Base-by-base conservation (phyloP, 176 grass and related monocot species). In the Musa troglodytarum region DNA sequence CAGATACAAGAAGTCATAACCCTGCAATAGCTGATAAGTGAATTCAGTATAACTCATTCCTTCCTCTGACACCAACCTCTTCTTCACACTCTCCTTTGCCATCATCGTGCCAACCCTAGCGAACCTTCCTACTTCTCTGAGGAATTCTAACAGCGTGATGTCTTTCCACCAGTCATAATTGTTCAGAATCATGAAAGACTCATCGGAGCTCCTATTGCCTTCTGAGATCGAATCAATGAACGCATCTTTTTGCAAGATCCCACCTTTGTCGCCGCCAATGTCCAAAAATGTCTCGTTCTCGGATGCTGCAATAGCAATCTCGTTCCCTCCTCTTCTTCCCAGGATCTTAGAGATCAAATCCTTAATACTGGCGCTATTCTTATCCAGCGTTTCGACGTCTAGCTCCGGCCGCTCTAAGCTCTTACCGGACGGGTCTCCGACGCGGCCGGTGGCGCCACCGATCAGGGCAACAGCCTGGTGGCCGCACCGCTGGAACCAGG, bases 141-240 rank as follows among this genome's bases (percentile, higher is more conserved):
- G 91, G 73, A 94, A 99, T 84, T 94, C 84, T 58, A 99, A 80
- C 78, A 99, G 78, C 2, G 84, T 94, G 56, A 94, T 83, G 72
- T 86, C 85, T 85, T 94, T 94, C 95, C 90, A 99, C 90, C 95
- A 99, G 74, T 99, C 88, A 43, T 94, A 94, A 75, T 99, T 94
- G 54, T 99, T 90, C 65, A 99, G 76, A 82, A 99, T 94, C 14
- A 84, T 13, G 21, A 94, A 87, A 7, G 88, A 89, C 77, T 86
- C 95, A 74, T 81, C 77, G 26, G 23, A 28, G 61, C 17, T 49
- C 49, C 52, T 65, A 19, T 59, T 49, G 29, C 10, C 21, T 77
- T 64, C 14, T 74, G 52, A 34, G 22, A 67, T 56, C 56, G 34
- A 43, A 43, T 43, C 34, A 43, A 43, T 6, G 34, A 43, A 5